Evolutionary conservation across 1,284 basidiomycete genomes (phyloP), one percentile per base, ranked within the genome.

Genomic region (Anthracocystis panici-leucophaei): DNA sequence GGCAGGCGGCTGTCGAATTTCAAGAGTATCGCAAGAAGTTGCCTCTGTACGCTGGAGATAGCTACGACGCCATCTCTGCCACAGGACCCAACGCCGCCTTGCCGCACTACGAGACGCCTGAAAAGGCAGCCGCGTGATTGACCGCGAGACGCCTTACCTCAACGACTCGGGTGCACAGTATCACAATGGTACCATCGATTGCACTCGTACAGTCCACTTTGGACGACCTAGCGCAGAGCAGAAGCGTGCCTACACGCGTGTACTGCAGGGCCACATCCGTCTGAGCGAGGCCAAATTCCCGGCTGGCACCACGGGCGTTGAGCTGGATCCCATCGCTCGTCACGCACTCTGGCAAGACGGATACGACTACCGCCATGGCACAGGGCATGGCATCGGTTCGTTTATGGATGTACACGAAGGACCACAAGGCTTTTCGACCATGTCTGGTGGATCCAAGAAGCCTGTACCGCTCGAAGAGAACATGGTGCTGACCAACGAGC

Each of bases 51-150:
- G 80, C 80, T 3, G 82, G 82, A 18, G 76, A 83, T 16, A 73
- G 79, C 29, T 84, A 84, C 64, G 82, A 83, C 27, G 65, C 80
- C n/a, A 84, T 84, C 46, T 79, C 77, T 16, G 82, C 79, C 0
- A 42, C 79, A 9, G 82, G 80, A 5, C 68, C 75, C 20, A 82
- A 84, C 40, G 82, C 82, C 3, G 82, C 82, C 7, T 60, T 83
- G 35, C 82, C 82, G 8, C 82, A 84, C 59, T 84, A 83, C 64
- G 81, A 84, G 75, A 83, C 82, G 33, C 82, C 82, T 0, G 67
- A 71, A 21, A 74, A 20, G 69, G 64, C 10, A 65, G 75, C 46
- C 67, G 66, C 0, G 50, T 82, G n/a, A 80, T 84, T 42, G 80
- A 81, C 40, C 61, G 74, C 8, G 50, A 69, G 45, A 72, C 80